Evolutionary conservation across 495 filamentous ascomycete genomes (phyloP), one percentile per base, ranked within the genome.

Genomic region (Trichodelitschia bisporula): DNA sequence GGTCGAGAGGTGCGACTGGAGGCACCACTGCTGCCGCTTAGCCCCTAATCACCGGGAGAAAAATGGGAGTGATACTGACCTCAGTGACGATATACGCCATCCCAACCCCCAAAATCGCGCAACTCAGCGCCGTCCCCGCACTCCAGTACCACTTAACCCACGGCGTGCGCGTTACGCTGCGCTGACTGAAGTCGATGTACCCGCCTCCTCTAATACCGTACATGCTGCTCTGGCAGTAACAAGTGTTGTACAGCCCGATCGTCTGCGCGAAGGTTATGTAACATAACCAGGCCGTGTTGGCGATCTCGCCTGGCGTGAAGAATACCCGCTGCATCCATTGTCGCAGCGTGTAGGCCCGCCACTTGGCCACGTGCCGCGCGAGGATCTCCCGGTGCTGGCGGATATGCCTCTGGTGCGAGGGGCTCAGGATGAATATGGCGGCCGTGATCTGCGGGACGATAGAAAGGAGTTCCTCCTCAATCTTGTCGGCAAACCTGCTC

Each of bases 231-330:
- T 44, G 36, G 32, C 49, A 51, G 9, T 37, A 33, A 29, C 49
- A 53, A 17, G 34, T 51, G 15, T 43, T 28, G 31, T 48, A 49
- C 10, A 20, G n/a, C 19, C 49, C 49, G 18, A 49, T 34, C 9
- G 49, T 51, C 34, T 53, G 49, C 3, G 49, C 44, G 15, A 49
- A 18, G 8, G 42, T 37, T 27, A 45, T 47, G 31, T 51, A 53
- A 13, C 39, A n/a, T 8, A 50, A 28, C 48, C 49, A 52, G n/a
- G 28, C 18, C 1, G 38, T 34, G 21, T 48, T 48, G 17, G 39
- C 18, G 4, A 36, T 3, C 25, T 48, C 45, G 4, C n/a, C n/a
- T n/a, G 40, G 43, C 17, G 32, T 31, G 26, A 48, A 46, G 31
- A 48, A 37, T 31, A 36, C 38, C 26, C 28, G 23, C 11, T 45